Percentiles rank a stretch among this genome's conserved stretches.
Evolutionary conservation across 1,284 basidiomycete species (phyloP).

Genomic region (Coriolopsis trogii): DNA sequence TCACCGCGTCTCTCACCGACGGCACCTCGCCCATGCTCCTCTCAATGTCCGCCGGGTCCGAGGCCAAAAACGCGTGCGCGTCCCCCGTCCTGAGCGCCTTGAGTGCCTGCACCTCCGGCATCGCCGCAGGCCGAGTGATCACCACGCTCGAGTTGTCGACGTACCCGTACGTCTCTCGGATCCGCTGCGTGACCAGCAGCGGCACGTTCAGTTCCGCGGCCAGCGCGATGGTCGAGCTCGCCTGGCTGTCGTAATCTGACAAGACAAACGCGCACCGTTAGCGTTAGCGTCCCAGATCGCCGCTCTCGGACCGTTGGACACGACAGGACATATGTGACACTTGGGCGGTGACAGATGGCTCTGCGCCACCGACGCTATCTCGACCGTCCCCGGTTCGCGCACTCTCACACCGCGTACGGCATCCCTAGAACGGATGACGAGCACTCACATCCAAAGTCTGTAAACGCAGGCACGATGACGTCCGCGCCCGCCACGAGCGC

Average conservation of each 20-base stretch:
- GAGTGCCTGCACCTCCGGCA: slow-evolving; percentile 40
- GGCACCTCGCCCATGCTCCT: slow-evolving; percentile 13
- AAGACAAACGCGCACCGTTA: too few species aligned
- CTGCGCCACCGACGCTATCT: too few species aligned
- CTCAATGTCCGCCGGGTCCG: slow-evolving; percentile 21
- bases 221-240: slow-evolving; percentile 44
- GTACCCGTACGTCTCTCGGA: slow-evolving; percentile 38
- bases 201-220: slow-evolving; percentile 41
- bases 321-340: too few species aligned
- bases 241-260: slow-evolving; percentile 36
- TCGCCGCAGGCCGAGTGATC: slow-evolving; percentile 40
- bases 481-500: slow-evolving; percentile 38
- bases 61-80: slow-evolving; percentile 21
- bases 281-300: too few species aligned
- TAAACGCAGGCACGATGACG: slow-evolving; percentile 42
- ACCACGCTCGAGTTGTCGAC: slow-evolving; percentile 39
- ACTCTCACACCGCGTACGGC: too few species aligned
- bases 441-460: slow-evolving; percentile 27
- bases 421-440: background rate
- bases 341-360: too few species aligned
- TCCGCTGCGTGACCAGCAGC: slow-evolving; percentile 39
- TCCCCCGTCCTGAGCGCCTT: slow-evolving; percentile 37
- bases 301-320: too few species aligned
- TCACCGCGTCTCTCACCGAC: slow-evolving; percentile 13
- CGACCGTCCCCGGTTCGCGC: too few species aligned